These are phyloP conservation scores for Candolleomyces aberdarensis DNA, from an alignment of 768 basidiomycete genomes.

Conservation along the genomic window DNA sequence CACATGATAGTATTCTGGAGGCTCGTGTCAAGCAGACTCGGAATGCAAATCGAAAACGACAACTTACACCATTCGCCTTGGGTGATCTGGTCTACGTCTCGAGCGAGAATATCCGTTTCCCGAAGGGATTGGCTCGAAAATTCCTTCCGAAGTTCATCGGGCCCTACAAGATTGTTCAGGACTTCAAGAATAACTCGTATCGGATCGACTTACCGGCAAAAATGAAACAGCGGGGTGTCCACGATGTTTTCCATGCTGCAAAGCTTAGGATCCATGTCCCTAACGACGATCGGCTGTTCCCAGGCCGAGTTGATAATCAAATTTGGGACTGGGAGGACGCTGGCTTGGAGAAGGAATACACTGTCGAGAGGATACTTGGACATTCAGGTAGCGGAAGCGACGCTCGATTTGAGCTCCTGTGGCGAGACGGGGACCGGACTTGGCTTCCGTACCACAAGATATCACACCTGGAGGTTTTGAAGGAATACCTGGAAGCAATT, in stretches of 20 bases:
- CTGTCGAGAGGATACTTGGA: slow-evolving; percentile 18
- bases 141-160: slow-evolving; percentile 9
- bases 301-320: slow-evolving; percentile 15
- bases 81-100: slow-evolving; percentile 3
- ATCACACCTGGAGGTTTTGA: not conserved
- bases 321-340: slow-evolving; percentile 8
- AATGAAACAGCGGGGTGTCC: not conserved
- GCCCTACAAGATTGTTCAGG: slow-evolving; percentile 5
- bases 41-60: not conserved
- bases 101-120: slow-evolving; percentile 5
- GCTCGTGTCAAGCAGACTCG: slow-evolving; percentile 23
- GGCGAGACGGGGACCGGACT: slow-evolving; percentile 28
- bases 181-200: slow-evolving; percentile 1
- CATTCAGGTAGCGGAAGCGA: slow-evolving; percentile 22
- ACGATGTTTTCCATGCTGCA: slow-evolving; percentile 26
- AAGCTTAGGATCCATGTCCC: slow-evolving; percentile 27
- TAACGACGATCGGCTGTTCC: slow-evolving; percentile 31
- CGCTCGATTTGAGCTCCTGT: slow-evolving; percentile 28
- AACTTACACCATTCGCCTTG: no score
- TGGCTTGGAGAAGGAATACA: slow-evolving; percentile 19
- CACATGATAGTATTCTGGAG: slow-evolving; percentile 35
- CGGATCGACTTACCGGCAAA: not conserved
- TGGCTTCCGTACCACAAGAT: slow-evolving; percentile 29
- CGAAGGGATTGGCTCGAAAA: slow-evolving; percentile 5
- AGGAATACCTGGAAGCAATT: slow-evolving; percentile 10